phyloP scores from a whole-genome alignment of 2,329 filamentous ascomycete species.

The Fusarium algeriense region DNA sequence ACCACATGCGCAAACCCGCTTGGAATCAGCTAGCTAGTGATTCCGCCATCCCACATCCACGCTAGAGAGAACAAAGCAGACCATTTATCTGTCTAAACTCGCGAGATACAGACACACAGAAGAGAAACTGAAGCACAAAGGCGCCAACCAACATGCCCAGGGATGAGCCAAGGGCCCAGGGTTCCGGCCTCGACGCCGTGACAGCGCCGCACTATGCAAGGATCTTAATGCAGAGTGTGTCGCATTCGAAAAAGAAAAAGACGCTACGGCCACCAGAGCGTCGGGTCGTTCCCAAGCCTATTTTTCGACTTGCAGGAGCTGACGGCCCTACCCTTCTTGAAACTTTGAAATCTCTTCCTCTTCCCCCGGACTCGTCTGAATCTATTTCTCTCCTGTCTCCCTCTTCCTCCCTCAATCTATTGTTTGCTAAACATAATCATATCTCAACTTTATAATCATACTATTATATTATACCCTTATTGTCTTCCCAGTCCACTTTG shows the following conservation, averaged over 20 bases:
- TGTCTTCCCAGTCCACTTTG: slow-evolving; percentile 34
- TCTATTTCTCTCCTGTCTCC: slow-evolving; percentile 31
- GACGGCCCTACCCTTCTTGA: slow-evolving; percentile 36
- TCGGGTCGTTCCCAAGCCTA: slow-evolving; percentile 42
- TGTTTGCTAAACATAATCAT: slow-evolving; percentile 27
- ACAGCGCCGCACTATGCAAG: slow-evolving; percentile 42
- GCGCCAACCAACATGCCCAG: slow-evolving; percentile 17
- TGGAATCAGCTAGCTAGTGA: slow-evolving; percentile 4
- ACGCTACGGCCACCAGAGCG: slow-evolving; percentile 47
- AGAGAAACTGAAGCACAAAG: slow-evolving; percentile 15
- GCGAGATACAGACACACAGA: slow-evolving; percentile 14
- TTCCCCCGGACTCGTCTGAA: slow-evolving; percentile 33
- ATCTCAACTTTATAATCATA: slow-evolving; percentile 20
- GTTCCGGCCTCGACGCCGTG: slow-evolving; percentile 36
- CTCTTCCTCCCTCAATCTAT: slow-evolving; percentile 23
- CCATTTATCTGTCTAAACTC: slow-evolving; percentile 22
- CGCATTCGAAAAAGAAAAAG: slow-evolving; percentile 42
- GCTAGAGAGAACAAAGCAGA: slow-evolving; percentile 19
- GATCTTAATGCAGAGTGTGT: slow-evolving; percentile 44
- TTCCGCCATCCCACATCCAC: slow-evolving; percentile 31
- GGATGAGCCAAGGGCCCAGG: slow-evolving; percentile 37
- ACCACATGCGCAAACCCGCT: slow-evolving; percentile 27
- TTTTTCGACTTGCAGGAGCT: slow-evolving; percentile 37
- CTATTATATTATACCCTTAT: slow-evolving; percentile 25
- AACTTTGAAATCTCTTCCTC: slow-evolving; percentile 42